Base-by-base conservation (phyloP, 1,139 yeast species). In the Diutina pseudorugosa region DNA sequence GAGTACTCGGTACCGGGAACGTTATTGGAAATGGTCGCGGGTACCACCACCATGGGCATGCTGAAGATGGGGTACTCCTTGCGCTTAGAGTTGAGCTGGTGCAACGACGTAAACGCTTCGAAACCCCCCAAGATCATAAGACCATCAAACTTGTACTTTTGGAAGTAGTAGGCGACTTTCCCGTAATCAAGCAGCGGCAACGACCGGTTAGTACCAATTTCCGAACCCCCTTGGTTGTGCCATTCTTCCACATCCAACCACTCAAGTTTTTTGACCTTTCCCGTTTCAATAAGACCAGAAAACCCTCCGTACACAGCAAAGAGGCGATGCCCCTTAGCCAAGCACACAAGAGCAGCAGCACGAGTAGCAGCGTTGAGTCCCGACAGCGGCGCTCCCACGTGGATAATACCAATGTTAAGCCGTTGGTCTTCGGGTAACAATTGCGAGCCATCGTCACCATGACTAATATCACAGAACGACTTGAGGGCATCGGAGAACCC, bases 1-100 rank as follows among this genome's bases (percentile, higher is more conserved):
- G 96, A 89, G 68, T 89, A 90, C 69, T 93, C 97, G 2, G 97
- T 84, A 55, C 98, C 98, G 14, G 98, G 98, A 52, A 93, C 98
- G 62, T 93, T 93, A 68, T 93, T 93, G n/a, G 96, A 88, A 58
- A 93, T 86, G 7, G 98, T 93, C 18, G 98, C 96, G 18, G 98
- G 98, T 55, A 93, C 76, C 57, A 90, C 85, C 51, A 87, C 86
- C 85, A 90, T 85, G 57, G 98, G 98, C 59, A 93, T 89, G 64
- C 91, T 81, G 74, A 93, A 88, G 19, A 94, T 84, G 23, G 98
- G 96, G 67, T 88, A 93, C 55, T 80, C 75, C 44, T 66, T 65
- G 65, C 94, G 79, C 33, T 93, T 87, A 58, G 73, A 71, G 60
- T 87, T 83, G 59, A 93, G 77, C 69, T 89, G 90, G 60, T 88